These are phyloP conservation scores for Fonsecaea pugnacius DNA, from an alignment of 2,329 filamentous ascomycete species.

Conservation along the genomic window DNA sequence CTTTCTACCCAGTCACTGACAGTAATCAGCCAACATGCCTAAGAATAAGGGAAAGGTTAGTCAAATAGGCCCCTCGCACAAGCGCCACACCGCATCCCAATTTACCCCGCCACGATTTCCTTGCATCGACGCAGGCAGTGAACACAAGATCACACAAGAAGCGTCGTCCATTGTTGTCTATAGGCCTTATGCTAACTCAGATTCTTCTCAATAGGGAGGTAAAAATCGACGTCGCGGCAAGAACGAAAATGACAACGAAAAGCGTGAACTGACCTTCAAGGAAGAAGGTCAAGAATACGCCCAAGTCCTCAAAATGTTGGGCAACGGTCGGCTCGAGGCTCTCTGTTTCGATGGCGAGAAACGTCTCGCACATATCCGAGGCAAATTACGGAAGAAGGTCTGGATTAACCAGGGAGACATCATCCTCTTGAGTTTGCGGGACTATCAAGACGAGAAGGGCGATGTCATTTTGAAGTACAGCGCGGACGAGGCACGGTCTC, in stretches of 20 bases:
- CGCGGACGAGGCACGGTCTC: constrained; percentile 88
- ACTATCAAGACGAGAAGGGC: constrained; percentile 93
- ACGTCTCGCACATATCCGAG: constrained; percentile 81
- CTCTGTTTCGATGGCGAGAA: constrained; percentile 94
- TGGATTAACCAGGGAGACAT: constrained; percentile 99
- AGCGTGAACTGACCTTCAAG: constrained; percentile 98
- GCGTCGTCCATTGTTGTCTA: background rate
- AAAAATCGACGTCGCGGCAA: constrained; percentile 98
- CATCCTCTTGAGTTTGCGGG: constrained; percentile 82
- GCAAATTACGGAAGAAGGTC: constrained; percentile 99
- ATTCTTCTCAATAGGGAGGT: constrained; percentile 70
- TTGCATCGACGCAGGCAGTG: constrained; percentile 1
- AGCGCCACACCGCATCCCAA: constrained; percentile 37
- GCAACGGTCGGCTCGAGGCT: constrained; percentile 90
- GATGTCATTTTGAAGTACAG: constrained; percentile 95
- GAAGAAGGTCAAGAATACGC: constrained; percentile 94
- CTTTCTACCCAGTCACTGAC: background rate
- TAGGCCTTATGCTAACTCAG: background rate
- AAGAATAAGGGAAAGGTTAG: constrained; percentile 99
- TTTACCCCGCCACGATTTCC: constrained; percentile 34
- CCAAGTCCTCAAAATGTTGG: constrained; percentile 92
- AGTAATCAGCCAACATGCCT: constrained; percentile 69
- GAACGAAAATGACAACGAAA: constrained; percentile 99
- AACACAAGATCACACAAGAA: background rate
- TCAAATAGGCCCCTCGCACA: constrained; percentile 36